These are phyloP conservation scores for Aureobasidium sp. DNA, from an alignment of 2,329 filamentous ascomycete species.

Conservation along the genomic window DNA sequence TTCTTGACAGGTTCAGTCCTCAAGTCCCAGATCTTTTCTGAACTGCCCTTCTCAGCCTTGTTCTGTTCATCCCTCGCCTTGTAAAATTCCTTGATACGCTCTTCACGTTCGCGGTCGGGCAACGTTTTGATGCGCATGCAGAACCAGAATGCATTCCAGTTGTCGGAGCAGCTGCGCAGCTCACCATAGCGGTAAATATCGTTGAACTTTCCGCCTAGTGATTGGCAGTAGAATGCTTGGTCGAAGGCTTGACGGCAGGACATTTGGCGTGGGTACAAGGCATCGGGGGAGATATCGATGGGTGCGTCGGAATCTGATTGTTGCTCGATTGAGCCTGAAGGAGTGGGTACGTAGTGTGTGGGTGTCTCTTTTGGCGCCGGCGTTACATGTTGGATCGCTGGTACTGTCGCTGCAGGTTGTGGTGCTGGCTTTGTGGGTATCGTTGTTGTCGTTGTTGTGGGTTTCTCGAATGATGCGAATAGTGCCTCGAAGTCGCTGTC, in stretches of 20 bases:
- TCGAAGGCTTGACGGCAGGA: conserved; percentile 89
- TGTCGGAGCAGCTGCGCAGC: conserved; percentile 68
- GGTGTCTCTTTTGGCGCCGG: conserved; percentile 13
- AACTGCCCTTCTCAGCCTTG: conserved; percentile 55
- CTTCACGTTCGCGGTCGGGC: conserved; percentile 52
- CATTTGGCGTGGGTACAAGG: conserved; percentile 72
- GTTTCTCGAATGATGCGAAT: conserved; percentile 41
- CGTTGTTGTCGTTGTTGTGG: conserved; percentile 18
- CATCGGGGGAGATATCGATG: conserved; percentile 45
- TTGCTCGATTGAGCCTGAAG: conserved; percentile 3
- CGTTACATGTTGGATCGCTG: background rate
- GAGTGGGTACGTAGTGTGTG: conserved; percentile 4
- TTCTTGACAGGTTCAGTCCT: conserved; percentile 55
- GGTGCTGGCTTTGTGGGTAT: background rate
- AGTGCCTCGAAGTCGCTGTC: conserved; percentile 50
- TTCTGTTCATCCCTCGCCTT: conserved; percentile 50
- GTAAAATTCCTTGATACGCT: conserved; percentile 59
- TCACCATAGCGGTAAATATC: conserved; percentile 81
- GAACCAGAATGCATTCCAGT: conserved; percentile 95
- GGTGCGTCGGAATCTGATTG: background rate
- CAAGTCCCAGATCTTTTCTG: conserved; percentile 82
- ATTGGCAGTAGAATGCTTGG: conserved; percentile 88
- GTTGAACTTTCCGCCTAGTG: conserved; percentile 83
- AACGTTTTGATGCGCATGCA: conserved; percentile 80
- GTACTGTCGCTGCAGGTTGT: background rate